Evolutionary conservation across 345 rosid species (phyloP), one percentile per base, ranked within the genome.

Genomic region (Brassica nigra): DNA sequence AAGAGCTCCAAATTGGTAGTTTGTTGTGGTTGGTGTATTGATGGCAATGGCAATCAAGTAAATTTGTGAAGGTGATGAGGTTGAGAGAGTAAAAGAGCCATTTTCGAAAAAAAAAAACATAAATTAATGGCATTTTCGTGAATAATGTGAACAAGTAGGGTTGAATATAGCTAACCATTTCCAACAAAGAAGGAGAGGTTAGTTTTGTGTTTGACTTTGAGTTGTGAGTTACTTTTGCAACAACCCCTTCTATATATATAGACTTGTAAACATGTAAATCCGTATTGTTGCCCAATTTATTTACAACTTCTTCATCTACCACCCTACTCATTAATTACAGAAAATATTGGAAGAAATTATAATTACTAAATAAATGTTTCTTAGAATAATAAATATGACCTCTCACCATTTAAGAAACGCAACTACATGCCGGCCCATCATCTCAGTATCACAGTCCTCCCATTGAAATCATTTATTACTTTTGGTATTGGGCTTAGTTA

Each of bases 181-280:
- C n/a, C n/a, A n/a, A n/a, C n/a, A n/a, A n/a, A n/a, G n/a, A n/a
- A n/a, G n/a, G n/a, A n/a, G n/a, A n/a, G n/a, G n/a, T n/a, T n/a
- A n/a, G n/a, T n/a, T n/a, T n/a, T n/a, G n/a, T n/a, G n/a, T n/a
- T n/a, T n/a, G n/a, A n/a, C n/a, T n/a, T n/a, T n/a, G n/a, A n/a
- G n/a, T n/a, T n/a, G n/a, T n/a, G n/a, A n/a, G n/a, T n/a, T n/a
- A n/a, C n/a, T n/a, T n/a, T n/a, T n/a, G n/a, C n/a, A n/a, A n/a
- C n/a, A n/a, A n/a, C n/a, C n/a, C n/a, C n/a, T 54, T 9, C 62
- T 75, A 55, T 29, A 68, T 79, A 74, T 80, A 80, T 68, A 79
- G 36, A 30, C 44, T 59, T 16, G 42, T 64, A 28, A 37, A 62
- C 11, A 28, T 34, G 30, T 11, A 39, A 9, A 16, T 15, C 36